Conservation (phyloP, 768 basidiomycete genomes). For the Coprinopsis strossmayeri region DNA sequence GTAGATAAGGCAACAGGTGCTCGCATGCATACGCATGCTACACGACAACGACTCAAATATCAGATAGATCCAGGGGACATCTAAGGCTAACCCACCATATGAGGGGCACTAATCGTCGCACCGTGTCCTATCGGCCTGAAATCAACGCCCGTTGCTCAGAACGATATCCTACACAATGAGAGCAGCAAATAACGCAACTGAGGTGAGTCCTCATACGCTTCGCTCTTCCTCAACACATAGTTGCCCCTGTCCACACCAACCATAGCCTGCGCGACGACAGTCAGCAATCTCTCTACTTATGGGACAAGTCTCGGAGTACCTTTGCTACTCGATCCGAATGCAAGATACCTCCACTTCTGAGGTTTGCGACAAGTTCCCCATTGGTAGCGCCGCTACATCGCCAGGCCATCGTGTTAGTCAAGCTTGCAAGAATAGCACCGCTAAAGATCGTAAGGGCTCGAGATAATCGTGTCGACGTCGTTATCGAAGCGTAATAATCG, state of each 20-base stretch:
- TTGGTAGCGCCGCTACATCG: slow-evolving; percentile 66
- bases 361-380: slow-evolving; percentile 64
- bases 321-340: slow-evolving; percentile 45
- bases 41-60: no score
- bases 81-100: slow-evolving; percentile 68
- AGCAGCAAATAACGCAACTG: slow-evolving; percentile 35
- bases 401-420: slow-evolving; percentile 86
- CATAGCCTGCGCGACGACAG: slow-evolving; percentile 50
- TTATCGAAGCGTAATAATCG: no score
- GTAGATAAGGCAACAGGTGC: slow-evolving; percentile 66
- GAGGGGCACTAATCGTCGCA: slow-evolving; percentile 94
- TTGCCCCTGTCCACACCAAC: slow-evolving; percentile 59
- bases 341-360: slow-evolving; percentile 50
- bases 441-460: no score
- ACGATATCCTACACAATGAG: neutral
- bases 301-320: slow-evolving; percentile 26
- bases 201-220: slow-evolving; percentile 77
- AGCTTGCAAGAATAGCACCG: no score
- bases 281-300: neutral
- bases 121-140: slow-evolving; percentile 67
- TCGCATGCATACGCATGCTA: slow-evolving; percentile 85
- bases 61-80: no score
- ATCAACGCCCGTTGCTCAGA: neutral
- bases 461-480: no score
- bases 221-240: slow-evolving; percentile 43